phyloP scores from a whole-genome alignment of 495 filamentous ascomycete genomes.

The Cetradonia linearis region DNA sequence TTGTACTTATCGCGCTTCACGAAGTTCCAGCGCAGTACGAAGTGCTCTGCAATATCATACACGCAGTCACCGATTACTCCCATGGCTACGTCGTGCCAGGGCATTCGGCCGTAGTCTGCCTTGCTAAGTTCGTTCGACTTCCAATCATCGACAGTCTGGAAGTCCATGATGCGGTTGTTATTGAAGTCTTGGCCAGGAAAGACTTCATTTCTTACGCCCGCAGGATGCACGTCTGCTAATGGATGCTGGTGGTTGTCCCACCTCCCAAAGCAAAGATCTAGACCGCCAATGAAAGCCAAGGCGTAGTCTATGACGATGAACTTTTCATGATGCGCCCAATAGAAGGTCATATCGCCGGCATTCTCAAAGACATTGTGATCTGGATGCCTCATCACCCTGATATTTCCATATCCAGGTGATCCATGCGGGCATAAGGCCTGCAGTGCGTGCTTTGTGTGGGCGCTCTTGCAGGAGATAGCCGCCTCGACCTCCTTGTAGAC shows the following conservation, averaged over 20 bases:
- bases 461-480: conserved; percentile 83
- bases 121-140: conserved; percentile 88
- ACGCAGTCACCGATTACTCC: conserved; percentile 79
- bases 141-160: conserved; percentile 84
- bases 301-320: conserved; percentile 89
- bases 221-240: conserved; percentile 78
- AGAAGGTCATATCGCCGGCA: conserved; percentile 91
- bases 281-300: conserved; percentile 80
- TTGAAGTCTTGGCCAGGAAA: conserved; percentile 97
- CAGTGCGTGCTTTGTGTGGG: conserved; percentile 83
- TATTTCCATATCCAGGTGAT: conserved; percentile 71
- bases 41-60: conserved; percentile 93
- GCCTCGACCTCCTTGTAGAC: conserved; percentile 86
- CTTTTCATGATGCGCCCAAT: conserved; percentile 98
- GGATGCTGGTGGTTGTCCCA: conserved; percentile 85
- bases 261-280: conserved; percentile 93
- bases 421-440: conserved; percentile 72
- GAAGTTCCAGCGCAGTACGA: conserved; percentile 92
- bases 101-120: conserved; percentile 87
- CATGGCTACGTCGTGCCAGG: conserved; percentile 95
- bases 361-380: conserved; percentile 95
- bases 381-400: conserved; percentile 80
- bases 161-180: conserved; percentile 92
- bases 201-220: conserved; percentile 67
- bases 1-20: conserved; percentile 98